Evolutionary conservation across 176 grass and related monocot species (phyloP), one percentile per base, ranked within the genome.

Genomic region (Zoysia pacifica): DNA sequence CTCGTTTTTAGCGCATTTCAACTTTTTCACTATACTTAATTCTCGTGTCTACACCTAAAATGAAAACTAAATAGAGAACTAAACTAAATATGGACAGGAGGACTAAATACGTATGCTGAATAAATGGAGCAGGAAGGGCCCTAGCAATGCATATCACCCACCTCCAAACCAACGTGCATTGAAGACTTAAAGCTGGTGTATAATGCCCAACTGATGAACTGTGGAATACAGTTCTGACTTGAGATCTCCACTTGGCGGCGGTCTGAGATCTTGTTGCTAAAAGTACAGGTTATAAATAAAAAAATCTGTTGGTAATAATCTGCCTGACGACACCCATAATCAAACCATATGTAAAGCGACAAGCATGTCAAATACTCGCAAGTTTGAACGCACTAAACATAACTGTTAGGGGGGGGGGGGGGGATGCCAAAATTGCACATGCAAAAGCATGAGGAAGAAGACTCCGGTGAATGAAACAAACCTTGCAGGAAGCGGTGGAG

Each of bases 401-500:
- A 39, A n/a, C 3, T 65, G 36, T 28, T 7, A 55, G 19, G n/a
- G 0, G 37, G 46, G 38, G 2, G 10, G n/a, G 0, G 37, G 46
- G 38, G 2, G 10, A 14, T 19, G 5, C 28, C 7, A 44, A 10
- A 40, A 58, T 7, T 37, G 6, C 18, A 62, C 59, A 69, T n/a
- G 5, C 9, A 37, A 38, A 53, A 19, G 3, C 9, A 39, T 47
- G 36, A 49, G 38, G 15, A 71, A 20, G 48, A 39, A 42, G 35
- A 50, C 43, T 3, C 9, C 4, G n/a, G n/a, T 8, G 3, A 59
- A 81, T 9, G 69, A 19, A 37, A 76, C 77, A 3, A 60, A 89
- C 92, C 90, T 93, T 85, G 87, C 59, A 98, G 28, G 88, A 98
- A 94, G 4, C 83, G 85, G 0, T 84, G 77, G 45, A 98, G 92